These are phyloP conservation scores for Lasiosphaeriaceae sp. DNA, from an alignment of 495 filamentous ascomycete genomes.

Conservation along the genomic window DNA sequence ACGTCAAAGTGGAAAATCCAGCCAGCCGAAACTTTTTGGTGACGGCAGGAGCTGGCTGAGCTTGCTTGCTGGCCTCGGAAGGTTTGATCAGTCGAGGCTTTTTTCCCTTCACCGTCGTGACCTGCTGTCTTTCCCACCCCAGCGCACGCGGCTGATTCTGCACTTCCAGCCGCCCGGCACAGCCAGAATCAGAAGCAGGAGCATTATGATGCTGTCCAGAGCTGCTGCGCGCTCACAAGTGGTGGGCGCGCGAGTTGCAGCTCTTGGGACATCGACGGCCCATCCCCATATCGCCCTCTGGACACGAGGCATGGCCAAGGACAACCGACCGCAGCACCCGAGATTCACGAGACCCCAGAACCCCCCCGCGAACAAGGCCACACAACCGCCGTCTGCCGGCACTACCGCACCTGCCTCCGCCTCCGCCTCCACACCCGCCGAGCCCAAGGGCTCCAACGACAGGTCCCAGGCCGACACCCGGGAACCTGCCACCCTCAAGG, in stretches of 20 bases:
- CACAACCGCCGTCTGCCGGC: conserved; percentile 4
- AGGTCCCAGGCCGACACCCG: not conserved
- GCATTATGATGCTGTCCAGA: conserved; percentile 39
- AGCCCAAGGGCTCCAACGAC: not conserved
- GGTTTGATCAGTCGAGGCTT: not conserved
- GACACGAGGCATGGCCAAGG: conserved; percentile 39
- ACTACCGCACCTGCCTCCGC: not conserved
- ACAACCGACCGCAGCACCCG: conserved; percentile 22
- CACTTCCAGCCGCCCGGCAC: not conserved
- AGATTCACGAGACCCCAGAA: conserved; percentile 21
- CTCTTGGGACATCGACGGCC: conserved; percentile 24
- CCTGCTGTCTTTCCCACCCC: not conserved
- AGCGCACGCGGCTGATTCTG: not conserved
- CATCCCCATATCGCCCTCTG: conserved; percentile 27
- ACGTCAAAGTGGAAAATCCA: not conserved
- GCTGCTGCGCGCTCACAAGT: conserved; percentile 34
- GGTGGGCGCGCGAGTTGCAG: conserved; percentile 16
- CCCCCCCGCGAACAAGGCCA: conserved; percentile 14
- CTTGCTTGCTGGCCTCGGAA: not conserved
- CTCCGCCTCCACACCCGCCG: not conserved
- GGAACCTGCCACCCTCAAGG: conserved; percentile 9
- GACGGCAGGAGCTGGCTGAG: not conserved
- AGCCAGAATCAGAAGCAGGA: not conserved
- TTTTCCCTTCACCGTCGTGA: not conserved
- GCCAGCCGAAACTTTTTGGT: conserved; percentile 1